phyloP scores from a whole-genome alignment of 1,284 basidiomycete species.

The Moesziomyces aphidis region DNA sequence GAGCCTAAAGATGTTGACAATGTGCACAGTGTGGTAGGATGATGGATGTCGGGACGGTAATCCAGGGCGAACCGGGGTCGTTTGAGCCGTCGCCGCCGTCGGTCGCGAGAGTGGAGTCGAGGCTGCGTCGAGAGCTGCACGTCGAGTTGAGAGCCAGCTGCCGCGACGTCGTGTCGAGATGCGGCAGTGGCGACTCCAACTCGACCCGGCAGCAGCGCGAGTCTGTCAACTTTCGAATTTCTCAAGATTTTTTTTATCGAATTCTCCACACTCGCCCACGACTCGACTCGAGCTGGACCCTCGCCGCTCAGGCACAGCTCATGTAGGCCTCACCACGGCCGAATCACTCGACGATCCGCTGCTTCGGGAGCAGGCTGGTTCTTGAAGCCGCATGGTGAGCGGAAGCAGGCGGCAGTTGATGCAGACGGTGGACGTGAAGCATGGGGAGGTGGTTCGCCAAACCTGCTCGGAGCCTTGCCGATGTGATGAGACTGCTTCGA shows the following conservation, averaged over 20 bases:
- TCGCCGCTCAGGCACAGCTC: too few relatives aligned
- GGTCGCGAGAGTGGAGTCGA: conserved; percentile 6
- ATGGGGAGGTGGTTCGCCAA: too few relatives aligned
- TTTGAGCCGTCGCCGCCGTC: conserved; percentile 10
- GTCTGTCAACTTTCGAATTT: neutral
- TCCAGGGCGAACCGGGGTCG: conserved; percentile 4
- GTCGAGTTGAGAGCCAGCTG: conserved; percentile 23
- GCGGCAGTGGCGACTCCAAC: conserved; percentile 3
- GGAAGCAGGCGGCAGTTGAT: too few relatives aligned
- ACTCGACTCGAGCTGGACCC: too few relatives aligned
- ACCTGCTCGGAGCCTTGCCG: too few relatives aligned
- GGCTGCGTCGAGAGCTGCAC: conserved; percentile 18
- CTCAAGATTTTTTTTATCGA: conserved; percentile 24
- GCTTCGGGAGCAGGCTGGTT: too few relatives aligned
- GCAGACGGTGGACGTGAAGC: too few relatives aligned
- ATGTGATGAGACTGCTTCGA: too few relatives aligned
- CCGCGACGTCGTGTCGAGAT: conserved; percentile 6
- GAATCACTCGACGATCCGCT: too few relatives aligned
- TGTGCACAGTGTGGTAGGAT: neutral
- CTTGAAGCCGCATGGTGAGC: too few relatives aligned
- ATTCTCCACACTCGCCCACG: conserved; percentile 18
- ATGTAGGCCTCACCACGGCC: too few relatives aligned
- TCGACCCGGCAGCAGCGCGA: neutral
- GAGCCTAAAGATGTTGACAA: too few relatives aligned
- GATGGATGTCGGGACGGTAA: conserved; percentile 5